phyloP scores from a whole-genome alignment of 495 filamentous ascomycete species.

The Neurospora tetrasperma region DNA sequence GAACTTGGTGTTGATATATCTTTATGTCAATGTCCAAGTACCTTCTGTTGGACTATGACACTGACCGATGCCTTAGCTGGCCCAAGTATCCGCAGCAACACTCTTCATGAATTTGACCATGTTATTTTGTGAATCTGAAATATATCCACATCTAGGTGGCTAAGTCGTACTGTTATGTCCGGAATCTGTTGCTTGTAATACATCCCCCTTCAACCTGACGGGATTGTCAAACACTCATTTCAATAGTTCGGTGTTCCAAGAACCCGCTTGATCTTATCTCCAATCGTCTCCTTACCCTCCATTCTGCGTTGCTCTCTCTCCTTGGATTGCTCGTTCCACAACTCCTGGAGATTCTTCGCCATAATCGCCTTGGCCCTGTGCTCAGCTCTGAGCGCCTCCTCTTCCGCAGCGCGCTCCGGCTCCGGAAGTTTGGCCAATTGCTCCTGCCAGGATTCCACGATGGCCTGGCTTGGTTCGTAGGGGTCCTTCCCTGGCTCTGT shows the following conservation, averaged over 20 bases:
- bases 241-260: not conserved
- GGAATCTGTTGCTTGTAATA: not conserved
- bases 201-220: not conserved
- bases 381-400: conserved; percentile 51
- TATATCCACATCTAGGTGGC: not conserved
- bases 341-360: conserved; percentile 38
- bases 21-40: not conserved
- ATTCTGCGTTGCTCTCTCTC: conserved; percentile 47
- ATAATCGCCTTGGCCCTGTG: conserved; percentile 46
- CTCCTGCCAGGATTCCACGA: conserved; percentile 38
- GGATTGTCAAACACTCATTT: not conserved
- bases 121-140: not conserved
- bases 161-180: not conserved
- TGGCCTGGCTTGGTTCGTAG: conserved; percentile 23
- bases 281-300: conserved; percentile 45
- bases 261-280: conserved; percentile 32
- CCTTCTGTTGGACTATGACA: not conserved
- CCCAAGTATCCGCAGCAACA: not conserved
- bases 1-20: not conserved
- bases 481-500: not conserved
- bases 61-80: not conserved
- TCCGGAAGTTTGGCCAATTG: conserved; percentile 48
- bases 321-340: conserved; percentile 48
- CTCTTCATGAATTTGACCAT: not conserved
- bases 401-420: conserved; percentile 55